Base-by-base conservation (phyloP, 768 basidiomycete genomes). In the Amanita molliuscula region DNA sequence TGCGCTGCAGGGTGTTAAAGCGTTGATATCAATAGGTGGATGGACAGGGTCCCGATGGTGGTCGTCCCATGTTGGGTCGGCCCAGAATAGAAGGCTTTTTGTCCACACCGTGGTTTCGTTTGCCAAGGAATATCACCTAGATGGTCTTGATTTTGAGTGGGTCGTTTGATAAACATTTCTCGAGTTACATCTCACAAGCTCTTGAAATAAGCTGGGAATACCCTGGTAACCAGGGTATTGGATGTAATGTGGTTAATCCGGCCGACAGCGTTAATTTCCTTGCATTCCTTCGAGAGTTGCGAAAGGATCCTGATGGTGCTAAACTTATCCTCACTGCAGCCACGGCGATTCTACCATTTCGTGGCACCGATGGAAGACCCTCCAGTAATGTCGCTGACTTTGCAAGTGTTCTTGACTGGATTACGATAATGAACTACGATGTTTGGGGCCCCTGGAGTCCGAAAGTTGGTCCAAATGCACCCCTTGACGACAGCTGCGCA, bases 381-480 rank as follows among this genome's bases (percentile, higher is more conserved):
- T 63, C 79, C 51, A 62, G 66, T 7, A 73, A 89, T 59, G 82
- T 91, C 15, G 74, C 80, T 9, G 80, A 57, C 0, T 94, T 93
- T 58, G 84, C 82, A 2, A 61, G 76, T 4, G 77, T 84, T n/a
- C 74, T 96, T 4, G 65, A 75, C 59, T 75, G 62, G 55, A 65
- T 76, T 20, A 63, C 65, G 16, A 61, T 76, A 57, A 85, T 87
- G 84, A 82, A 83, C 66, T 86, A 87, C 59, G 84, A 85, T 53
- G 60, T 86, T 41, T 82, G 71, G 66, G 81, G 82, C 26, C 64
- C 75, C 4, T 85, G 80, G 77, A 79, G 74, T 63, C 62, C 69
- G 57, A 62, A 79, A 48, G 71, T 81, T 42, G 94, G 93, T 2
- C 85, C 94, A 10, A 95, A 94, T 64, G 81, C 93, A 3, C 92